Conservation (phyloP, 179 eudicot species). For the Pouteria campechiana region DNA sequence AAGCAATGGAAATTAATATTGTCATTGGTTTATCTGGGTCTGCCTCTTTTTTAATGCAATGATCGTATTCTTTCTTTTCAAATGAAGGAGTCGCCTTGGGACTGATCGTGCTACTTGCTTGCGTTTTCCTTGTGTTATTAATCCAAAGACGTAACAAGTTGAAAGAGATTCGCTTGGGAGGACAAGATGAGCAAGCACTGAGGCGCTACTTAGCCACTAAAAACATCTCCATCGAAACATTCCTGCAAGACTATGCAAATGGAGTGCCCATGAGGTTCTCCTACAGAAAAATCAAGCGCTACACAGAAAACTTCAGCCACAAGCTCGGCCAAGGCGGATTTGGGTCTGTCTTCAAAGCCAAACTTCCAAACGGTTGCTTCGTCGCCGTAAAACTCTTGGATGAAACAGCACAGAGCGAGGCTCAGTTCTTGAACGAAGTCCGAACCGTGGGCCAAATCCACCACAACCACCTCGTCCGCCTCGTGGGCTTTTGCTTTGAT, state of each 20-base stretch:
- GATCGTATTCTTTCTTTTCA: too few relatives aligned
- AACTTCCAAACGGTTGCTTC: slow-evolving; percentile 19
- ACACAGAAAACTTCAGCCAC: slow-evolving; percentile 2
- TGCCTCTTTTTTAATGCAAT: too few relatives aligned
- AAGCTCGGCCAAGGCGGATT: slow-evolving; percentile 34
- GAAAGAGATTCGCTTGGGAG: too few relatives aligned
- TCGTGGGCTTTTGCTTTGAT: slow-evolving; percentile 50
- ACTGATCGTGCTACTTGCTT: too few relatives aligned
- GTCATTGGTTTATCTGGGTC: too few relatives aligned
- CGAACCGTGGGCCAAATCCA: slow-evolving; percentile 45
- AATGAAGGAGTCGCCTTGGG: too few relatives aligned
- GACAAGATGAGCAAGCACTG: too few relatives aligned
- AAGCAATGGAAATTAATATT: too few relatives aligned
- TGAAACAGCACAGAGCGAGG: slow-evolving; percentile 18
- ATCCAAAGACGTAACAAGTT: too few relatives aligned
- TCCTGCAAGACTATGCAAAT: background rate
- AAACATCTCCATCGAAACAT: too few relatives aligned
- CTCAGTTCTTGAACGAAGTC: slow-evolving; percentile 59
- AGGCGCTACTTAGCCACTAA: too few relatives aligned
- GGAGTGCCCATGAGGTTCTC: slow-evolving; percentile 9
- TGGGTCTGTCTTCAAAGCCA: slow-evolving; percentile 33
- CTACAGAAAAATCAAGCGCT: slow-evolving; percentile 2
- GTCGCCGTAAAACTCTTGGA: slow-evolving; percentile 36
- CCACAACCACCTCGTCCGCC: slow-evolving; percentile 40
- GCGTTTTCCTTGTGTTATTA: too few relatives aligned